Conservation (phyloP, 2,329 filamentous ascomycete species). For the Neophaeococcomyces mojaviensis region DNA sequence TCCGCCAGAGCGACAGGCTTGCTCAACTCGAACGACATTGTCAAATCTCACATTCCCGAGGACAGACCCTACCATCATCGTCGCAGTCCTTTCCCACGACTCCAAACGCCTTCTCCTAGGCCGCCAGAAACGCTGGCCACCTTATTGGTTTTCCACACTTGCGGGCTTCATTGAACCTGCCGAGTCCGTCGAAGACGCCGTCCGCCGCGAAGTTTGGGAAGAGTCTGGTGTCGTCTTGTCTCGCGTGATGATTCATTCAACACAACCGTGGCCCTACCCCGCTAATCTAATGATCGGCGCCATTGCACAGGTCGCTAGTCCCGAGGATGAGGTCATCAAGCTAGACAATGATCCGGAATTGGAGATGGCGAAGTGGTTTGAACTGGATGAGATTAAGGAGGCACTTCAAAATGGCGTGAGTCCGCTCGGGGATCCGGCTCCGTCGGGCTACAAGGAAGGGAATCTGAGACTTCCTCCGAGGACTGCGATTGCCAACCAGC, state of each 20-base stretch:
- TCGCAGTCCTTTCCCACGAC: constrained; percentile 78
- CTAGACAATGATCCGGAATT: constrained; percentile 86
- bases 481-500: constrained; percentile 86
- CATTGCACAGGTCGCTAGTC: constrained; percentile 70
- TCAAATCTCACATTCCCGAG: constrained; percentile 89
- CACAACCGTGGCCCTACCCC: constrained; percentile 82
- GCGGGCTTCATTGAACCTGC: constrained; percentile 80
- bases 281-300: constrained; percentile 80
- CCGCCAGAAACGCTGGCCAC: constrained; percentile 74
- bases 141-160: constrained; percentile 79
- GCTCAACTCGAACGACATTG: constrained; percentile 72
- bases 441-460: constrained; percentile 65
- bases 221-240: constrained; percentile 71
- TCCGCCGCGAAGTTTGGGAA: constrained; percentile 78
- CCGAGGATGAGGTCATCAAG: constrained; percentile 70
- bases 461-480: constrained; percentile 70
- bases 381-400: constrained; percentile 68
- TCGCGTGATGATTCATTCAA: constrained; percentile 71
- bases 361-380: constrained; percentile 83
- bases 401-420: constrained; percentile 63
- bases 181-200: constrained; percentile 77
- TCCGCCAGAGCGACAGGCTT: constrained; percentile 55
- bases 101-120: constrained; percentile 74
- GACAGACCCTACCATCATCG: constrained; percentile 92
- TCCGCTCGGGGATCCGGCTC: constrained; percentile 57